Evolutionary conservation across 495 filamentous ascomycete species (phyloP).

Genomic region (Podospora comata): DNA sequence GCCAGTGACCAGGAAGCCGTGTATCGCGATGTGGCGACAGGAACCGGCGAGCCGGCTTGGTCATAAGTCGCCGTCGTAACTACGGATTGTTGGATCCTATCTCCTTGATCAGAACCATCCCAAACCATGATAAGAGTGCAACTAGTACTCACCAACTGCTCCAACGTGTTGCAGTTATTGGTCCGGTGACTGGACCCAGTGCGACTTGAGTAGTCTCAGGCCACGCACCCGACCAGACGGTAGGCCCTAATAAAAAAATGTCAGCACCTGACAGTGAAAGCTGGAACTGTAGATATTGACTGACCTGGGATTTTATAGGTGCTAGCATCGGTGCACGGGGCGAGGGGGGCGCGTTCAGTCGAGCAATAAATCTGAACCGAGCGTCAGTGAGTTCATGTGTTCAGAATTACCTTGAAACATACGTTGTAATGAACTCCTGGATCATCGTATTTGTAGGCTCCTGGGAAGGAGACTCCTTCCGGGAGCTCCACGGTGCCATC

Average conservation of each 20-base stretch:
- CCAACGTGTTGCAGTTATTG: constrained; percentile 28
- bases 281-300: background rate
- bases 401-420: constrained; percentile 7
- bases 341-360: constrained; percentile 26
- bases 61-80: constrained; percentile 33
- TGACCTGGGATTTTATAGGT: constrained; percentile 29
- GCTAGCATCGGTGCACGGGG: constrained; percentile 27
- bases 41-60: constrained; percentile 10
- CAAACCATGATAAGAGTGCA: background rate
- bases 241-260: constrained; percentile 26
- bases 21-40: constrained; percentile 31
- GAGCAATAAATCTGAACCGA: constrained; percentile 32
- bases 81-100: constrained; percentile 31
- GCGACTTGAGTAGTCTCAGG: constrained; percentile 31
- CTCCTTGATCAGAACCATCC: background rate
- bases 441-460: constrained; percentile 35
- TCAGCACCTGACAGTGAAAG: background rate
- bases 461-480: constrained; percentile 32
- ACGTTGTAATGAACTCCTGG: constrained; percentile 36
- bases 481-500: constrained; percentile 36
- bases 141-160: constrained; percentile 26
- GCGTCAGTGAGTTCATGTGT: background rate
- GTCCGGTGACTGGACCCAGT: constrained; percentile 28
- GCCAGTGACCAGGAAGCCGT: constrained; percentile 27
- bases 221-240: constrained; percentile 38